A percentile compares a stretch with the other conserved stretches of the same genome.
These are phyloP conservation scores for Nepenthes mirabilis DNA, from an alignment of 148 eudicot species.

Conservation along the genomic window DNA sequence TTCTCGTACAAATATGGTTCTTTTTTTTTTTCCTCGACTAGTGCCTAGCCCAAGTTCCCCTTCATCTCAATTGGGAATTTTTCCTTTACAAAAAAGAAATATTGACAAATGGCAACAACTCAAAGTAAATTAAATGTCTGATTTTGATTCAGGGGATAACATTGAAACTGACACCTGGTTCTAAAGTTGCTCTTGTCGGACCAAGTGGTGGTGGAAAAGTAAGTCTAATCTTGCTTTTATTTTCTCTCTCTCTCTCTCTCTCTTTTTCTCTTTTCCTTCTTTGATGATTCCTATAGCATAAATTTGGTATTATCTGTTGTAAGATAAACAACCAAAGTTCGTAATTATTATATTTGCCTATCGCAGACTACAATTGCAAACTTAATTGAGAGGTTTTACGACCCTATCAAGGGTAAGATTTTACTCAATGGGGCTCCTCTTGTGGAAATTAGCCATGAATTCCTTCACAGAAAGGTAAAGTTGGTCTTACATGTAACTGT, in stretches of 20 bases:
- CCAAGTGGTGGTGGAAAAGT: slow-evolving; percentile 99
- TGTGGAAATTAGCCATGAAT: slow-evolving; percentile 60
- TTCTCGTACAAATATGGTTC: too few relatives aligned
- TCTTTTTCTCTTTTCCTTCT: neutral
- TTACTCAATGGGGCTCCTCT: slow-evolving; percentile 70
- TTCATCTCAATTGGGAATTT: too few relatives aligned
- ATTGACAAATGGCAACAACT: too few relatives aligned
- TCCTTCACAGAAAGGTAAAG: slow-evolving; percentile 67
- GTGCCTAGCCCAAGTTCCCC: too few relatives aligned
- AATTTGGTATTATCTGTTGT: neutral
- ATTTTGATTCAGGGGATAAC: slow-evolving; percentile 47
- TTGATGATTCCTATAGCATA: too few relatives aligned
- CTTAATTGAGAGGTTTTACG: slow-evolving; percentile 81
- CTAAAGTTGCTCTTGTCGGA: slow-evolving; percentile 90
- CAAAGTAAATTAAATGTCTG: neutral
- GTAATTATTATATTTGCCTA: neutral
- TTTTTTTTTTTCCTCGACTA: too few relatives aligned
- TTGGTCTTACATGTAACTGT: neutral
- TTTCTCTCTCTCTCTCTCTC: neutral
- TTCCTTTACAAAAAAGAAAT: too few relatives aligned
- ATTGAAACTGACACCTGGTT: slow-evolving; percentile 58
- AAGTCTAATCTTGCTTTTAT: neutral
- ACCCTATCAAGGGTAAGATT: slow-evolving; percentile 71
- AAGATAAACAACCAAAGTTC: too few relatives aligned
- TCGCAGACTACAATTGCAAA: slow-evolving; percentile 91